Base-by-base conservation (phyloP, 345 rosid genomes). In the Salix brachista region DNA sequence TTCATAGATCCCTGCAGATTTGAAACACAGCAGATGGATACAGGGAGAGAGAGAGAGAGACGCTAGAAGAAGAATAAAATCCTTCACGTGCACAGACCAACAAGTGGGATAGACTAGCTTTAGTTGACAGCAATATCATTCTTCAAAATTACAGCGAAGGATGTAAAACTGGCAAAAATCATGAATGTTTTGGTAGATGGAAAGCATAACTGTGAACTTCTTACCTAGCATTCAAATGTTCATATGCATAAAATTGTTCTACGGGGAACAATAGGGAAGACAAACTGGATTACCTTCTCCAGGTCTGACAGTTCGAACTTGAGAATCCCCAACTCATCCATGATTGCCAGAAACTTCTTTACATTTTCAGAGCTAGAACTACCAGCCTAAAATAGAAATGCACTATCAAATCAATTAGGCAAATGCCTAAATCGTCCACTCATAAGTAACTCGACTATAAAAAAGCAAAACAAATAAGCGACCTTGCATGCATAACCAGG, bases 241-340 rank as follows among this genome's bases (percentile, higher is more conserved):
- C 26, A 60, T 46, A 32, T 72, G 65, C 64, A 56, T 67, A 71
- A 25, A 32, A 67, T 8, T 67, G 26, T 62, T 44, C 23, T 32
- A 64, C 0, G 67, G 4, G 42, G 18, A 25, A 32, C n/a, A 54
- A 64, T 6, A 36, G 7, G 66, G 56, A 30, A 44, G 64, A 2
- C 39, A 48, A 37, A 26, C 8, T 7, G 42, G n/a, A 25, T 26
- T 88, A 95, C 99, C 99, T 90, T 92, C 81, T 93, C 90, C 72
- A 95, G 82, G 77, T 95, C 94, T 42, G 88, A 80, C 54, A 84
- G 73, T 69, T 90, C 90, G 77, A 95, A 91, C 70, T 83, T 82
- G 25, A 93, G 90, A 61, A 91, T 82, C 77, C 92, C 92, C 83
- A 89, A 17, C 50, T 90, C 88, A 80, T 90, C 93, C 90, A 93